Percentiles rank a stretch among this genome's conserved stretches.
phyloP scores from a whole-genome alignment of 768 basidiomycete genomes.

The Pleurotus citrinopileatus region DNA sequence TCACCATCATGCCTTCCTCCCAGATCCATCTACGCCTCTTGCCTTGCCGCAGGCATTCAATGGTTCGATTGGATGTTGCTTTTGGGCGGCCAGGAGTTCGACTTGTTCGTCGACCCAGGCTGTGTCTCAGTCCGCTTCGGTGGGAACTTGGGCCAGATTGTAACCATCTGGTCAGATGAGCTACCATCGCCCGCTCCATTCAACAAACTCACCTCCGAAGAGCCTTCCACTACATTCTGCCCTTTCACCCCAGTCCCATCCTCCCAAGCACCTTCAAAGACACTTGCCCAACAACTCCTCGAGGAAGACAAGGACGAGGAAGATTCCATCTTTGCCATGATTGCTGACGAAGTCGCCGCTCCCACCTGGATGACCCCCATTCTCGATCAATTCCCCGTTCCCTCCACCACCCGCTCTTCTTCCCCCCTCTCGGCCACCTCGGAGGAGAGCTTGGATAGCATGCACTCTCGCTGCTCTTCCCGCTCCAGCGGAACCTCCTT shows the following conservation, averaged over 20 bases:
- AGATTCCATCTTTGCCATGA: constrained; percentile 70
- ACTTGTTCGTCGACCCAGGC: constrained; percentile 80
- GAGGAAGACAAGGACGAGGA: constrained; percentile 72
- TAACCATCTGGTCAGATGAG: constrained; percentile 70
- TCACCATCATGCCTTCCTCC: constrained; percentile 70
- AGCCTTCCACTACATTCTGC: constrained; percentile 7
- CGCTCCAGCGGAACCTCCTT: constrained; percentile 57
- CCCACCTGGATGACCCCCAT: constrained; percentile 71
- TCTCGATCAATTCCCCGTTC: constrained; percentile 54
- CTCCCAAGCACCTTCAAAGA: constrained; percentile 38
- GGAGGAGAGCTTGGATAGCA: constrained; percentile 21
- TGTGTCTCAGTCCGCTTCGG: constrained; percentile 67
- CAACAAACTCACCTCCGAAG: constrained; percentile 11
- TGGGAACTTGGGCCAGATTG: constrained; percentile 33
- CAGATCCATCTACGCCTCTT: constrained; percentile 67
- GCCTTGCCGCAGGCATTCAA: constrained; percentile 64
- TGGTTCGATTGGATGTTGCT: constrained; percentile 80
- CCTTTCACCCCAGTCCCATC: constrained; percentile 14
- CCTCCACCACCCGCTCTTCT: constrained; percentile 37
- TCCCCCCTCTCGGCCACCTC: constrained; percentile 61
- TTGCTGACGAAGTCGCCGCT: constrained; percentile 66
- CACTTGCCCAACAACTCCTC: constrained; percentile 70
- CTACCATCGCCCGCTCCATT: constrained; percentile 25
- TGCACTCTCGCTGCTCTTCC: constrained; percentile 65
- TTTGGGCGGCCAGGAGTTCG: constrained; percentile 69